These are phyloP conservation scores for Pestalotiopsis sp. DNA, from an alignment of 2,329 filamentous ascomycete genomes.

Conservation along the genomic window DNA sequence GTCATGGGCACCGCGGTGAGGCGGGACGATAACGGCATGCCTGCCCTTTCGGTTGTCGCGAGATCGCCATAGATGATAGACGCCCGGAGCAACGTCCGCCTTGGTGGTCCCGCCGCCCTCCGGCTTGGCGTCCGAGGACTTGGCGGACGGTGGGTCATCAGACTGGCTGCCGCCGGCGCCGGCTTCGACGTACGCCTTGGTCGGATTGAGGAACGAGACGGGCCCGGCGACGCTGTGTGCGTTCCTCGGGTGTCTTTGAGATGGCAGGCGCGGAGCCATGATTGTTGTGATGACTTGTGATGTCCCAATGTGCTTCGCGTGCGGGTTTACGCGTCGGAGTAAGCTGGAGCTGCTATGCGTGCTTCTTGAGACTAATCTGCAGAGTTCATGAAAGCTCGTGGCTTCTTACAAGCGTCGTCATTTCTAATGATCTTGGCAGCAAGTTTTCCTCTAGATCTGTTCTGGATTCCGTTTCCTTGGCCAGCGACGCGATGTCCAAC, in stretches of 20 bases:
- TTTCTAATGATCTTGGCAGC: too few relatives aligned
- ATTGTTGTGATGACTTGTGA: background rate
- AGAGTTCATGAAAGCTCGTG: too few relatives aligned
- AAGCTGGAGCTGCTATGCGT: too few relatives aligned
- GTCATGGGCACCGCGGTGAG: slow-evolving; percentile 7
- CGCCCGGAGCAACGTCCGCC: slow-evolving; percentile 3
- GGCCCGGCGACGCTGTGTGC: slow-evolving; percentile 2
- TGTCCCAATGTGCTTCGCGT: background rate
- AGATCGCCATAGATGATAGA: slow-evolving; percentile 40
- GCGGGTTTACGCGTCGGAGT: too few relatives aligned
- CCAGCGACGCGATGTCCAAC: too few relatives aligned
- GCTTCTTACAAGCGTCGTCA: too few relatives aligned
- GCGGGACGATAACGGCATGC: slow-evolving; percentile 31
- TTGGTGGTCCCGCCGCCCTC: background rate
- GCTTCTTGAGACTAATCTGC: too few relatives aligned
- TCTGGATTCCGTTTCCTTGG: too few relatives aligned
- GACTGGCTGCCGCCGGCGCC: background rate
- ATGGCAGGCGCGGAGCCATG: background rate
- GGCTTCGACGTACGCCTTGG: slow-evolving; percentile 5
- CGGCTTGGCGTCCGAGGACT: slow-evolving; percentile 3
- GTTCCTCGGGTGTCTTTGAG: background rate
- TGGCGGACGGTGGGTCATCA: background rate
- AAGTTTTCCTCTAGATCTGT: too few relatives aligned
- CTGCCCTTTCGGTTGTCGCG: slow-evolving; percentile 45
- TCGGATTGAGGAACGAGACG: slow-evolving; percentile 13